Percentiles rank a stretch among this genome's conserved stretches.
Conservation (phyloP, 257 asterid genomes). For the Lithospermum erythrorhizon region DNA sequence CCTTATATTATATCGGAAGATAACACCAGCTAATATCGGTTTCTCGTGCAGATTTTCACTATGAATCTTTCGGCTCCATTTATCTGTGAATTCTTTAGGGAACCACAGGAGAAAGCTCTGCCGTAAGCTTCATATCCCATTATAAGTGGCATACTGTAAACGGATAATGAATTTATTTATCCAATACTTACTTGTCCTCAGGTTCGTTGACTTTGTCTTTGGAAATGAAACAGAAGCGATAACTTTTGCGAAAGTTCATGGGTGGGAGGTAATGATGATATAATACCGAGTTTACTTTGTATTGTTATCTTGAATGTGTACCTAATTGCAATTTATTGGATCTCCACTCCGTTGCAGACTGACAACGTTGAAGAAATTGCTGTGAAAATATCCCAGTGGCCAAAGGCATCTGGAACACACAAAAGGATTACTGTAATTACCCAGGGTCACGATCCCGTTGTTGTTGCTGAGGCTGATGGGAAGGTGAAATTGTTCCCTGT, state of each 20-base stretch:
- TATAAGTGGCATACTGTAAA: conserved; percentile 2
- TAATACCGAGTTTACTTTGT: conserved; percentile 3
- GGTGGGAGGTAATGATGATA: conserved; percentile 79
- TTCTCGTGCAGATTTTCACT: conserved; percentile 44
- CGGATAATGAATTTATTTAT: conserved; percentile 4
- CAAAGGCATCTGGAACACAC: conserved; percentile 76
- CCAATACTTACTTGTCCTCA: conserved; percentile 15
- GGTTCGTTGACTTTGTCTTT: conserved; percentile 69
- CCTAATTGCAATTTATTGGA: conserved; percentile 8
- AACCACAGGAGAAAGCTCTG: conserved; percentile 55
- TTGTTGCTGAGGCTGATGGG: conserved; percentile 89
- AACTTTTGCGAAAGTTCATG: conserved; percentile 83
- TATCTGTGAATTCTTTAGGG: conserved; percentile 89
- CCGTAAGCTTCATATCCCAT: conserved; percentile 42
- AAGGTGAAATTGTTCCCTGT: conserved; percentile 66
- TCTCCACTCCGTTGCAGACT: conserved; percentile 39
- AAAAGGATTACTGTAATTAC: conserved; percentile 80
- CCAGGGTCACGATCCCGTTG: conserved; percentile 92
- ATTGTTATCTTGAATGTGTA: background rate
- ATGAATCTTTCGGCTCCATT: conserved; percentile 96
- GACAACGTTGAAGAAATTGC: conserved; percentile 89
- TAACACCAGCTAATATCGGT: conserved; percentile 13
- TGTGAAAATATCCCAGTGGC: conserved; percentile 71
- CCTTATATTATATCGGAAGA: conserved; percentile 3
- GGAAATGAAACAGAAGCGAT: conserved; percentile 96